Conservation (phyloP, 164 flowering plant species). For the Buxus sempervirens region DNA sequence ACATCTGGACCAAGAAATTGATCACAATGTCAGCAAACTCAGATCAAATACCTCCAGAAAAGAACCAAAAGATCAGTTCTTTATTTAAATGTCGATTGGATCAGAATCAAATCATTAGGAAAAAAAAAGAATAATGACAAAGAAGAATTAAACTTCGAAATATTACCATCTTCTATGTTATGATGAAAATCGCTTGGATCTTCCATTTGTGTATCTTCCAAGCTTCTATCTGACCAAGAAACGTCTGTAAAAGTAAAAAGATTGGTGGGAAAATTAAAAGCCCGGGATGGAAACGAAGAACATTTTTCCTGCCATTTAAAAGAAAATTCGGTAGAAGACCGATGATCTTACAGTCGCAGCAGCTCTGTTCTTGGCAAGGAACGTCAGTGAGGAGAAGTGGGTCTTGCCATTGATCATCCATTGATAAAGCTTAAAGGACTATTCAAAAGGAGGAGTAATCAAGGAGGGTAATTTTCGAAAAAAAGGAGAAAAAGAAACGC, state of each 20-base stretch:
- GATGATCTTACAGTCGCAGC: conserved; percentile 7
- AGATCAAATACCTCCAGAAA: neutral
- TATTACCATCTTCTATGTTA: neutral
- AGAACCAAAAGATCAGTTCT: neutral
- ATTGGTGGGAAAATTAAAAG: neutral
- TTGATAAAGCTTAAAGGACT: conserved; percentile 13
- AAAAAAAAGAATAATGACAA: neutral
- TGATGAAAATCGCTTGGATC: neutral
- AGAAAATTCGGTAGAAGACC: neutral
- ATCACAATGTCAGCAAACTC: conserved; percentile 3
- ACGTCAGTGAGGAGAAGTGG: conserved; percentile 68
- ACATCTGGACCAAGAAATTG: conserved; percentile 13
- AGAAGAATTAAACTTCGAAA: neutral
- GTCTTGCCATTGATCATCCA: conserved; percentile 54
- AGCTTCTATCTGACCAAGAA: neutral
- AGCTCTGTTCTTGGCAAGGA: conserved; percentile 32
- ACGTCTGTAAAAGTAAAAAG: neutral
- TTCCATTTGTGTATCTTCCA: neutral
- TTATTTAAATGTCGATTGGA: conserved; percentile 13
- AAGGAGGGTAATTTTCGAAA: conserved; percentile 1
- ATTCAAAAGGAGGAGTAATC: conserved; percentile 4
- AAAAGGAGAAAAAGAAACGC: conserved; percentile 7
- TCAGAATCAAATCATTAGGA: neutral
- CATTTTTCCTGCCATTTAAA: neutral
- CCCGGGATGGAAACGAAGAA: conserved; percentile 6